A percentile compares a stretch with the other conserved stretches of the same genome.
Conservation (phyloP, 2,329 filamentous ascomycete species). For the Rhynchosporium agropyri region DNA sequence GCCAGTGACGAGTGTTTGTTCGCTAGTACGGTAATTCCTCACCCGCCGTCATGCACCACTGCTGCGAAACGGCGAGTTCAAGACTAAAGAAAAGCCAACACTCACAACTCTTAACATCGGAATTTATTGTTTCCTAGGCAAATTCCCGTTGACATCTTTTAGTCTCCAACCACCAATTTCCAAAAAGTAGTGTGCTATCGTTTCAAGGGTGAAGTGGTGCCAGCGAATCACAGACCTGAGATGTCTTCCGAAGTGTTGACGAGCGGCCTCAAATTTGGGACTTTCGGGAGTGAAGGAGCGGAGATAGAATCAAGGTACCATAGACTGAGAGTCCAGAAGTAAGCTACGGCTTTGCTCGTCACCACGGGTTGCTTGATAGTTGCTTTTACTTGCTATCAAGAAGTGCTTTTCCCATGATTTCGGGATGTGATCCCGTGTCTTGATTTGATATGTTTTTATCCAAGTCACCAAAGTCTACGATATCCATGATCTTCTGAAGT, state of each 20-base stretch:
- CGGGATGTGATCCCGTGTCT: not conserved
- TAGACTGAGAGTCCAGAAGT: constrained; percentile 6
- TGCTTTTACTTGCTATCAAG: constrained; percentile 2
- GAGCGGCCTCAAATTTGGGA: constrained; percentile 7
- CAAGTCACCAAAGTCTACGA: constrained; percentile 15
- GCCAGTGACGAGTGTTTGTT: too few relatives aligned
- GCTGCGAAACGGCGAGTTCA: not conserved
- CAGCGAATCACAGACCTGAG: not conserved
- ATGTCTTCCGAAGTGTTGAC: constrained; percentile 12
- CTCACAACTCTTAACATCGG: not conserved
- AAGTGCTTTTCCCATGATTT: not conserved
- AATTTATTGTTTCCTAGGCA: too few relatives aligned
- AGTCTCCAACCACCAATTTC: not conserved
- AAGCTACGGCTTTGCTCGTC: constrained; percentile 2
- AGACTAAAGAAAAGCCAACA: constrained; percentile 5
- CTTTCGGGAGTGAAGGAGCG: constrained; percentile 3
- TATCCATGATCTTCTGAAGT: constrained; percentile 11
- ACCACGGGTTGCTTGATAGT: constrained; percentile 10
- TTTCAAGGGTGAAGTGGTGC: constrained; percentile 1
- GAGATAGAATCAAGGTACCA: not conserved
- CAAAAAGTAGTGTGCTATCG: constrained; percentile 4
- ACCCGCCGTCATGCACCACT: constrained; percentile 6
- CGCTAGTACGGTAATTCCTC: not conserved
- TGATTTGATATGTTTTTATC: constrained; percentile 11
- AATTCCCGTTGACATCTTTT: not conserved